Evolutionary conservation across 2,329 filamentous ascomycete species (phyloP), one percentile per base, ranked within the genome.

Genomic region (Stagonosporopsis rhizophila): DNA sequence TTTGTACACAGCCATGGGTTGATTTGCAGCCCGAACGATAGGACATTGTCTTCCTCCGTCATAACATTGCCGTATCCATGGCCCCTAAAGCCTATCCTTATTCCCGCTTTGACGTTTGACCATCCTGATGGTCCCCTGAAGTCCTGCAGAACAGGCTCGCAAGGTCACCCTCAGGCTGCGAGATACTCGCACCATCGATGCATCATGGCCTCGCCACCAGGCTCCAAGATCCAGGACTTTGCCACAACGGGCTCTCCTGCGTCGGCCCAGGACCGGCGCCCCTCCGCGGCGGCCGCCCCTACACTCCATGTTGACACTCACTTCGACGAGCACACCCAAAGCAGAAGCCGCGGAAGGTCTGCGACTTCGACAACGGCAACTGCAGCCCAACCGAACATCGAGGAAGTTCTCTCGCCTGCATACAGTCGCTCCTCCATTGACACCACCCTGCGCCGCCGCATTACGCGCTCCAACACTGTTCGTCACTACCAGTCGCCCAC

Each of bases 391-490:
- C 45, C 53, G 19, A 62, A 66, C 40, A 64, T 62, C 35, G 68
- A 65, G 15, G 61, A 60, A 42, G 12, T 72, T n/a, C 57, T 70
- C 39, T 72, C 72, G 8, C 67, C 72, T 6, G 40, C 55, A 25
- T 48, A 48, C 47, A 65, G 69, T 25, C 67, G 69, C 59, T 61
- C 60, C 35, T 78, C 76, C 6, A 57, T 73, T 39, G 71, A 76
- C 58, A 73, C 71, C 28, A 71, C 69, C 9, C 60, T 76, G 20
- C 71, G 71, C 48, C 67, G 75, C 9, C 71, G 76, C 15, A 71
- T 75, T 4, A 75, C 74, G 1, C 76, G 80, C 35, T 75, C 77
- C 17, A 79, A 81, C 50, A 82, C 80, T 0, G 74, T 82, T 11
- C 75, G 74, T 54, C 76, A 78, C 20, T 81, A 80, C 58, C 72